phyloP scores from a whole-genome alignment of 2,329 filamentous ascomycete genomes.

The Clonostachys solani region DNA sequence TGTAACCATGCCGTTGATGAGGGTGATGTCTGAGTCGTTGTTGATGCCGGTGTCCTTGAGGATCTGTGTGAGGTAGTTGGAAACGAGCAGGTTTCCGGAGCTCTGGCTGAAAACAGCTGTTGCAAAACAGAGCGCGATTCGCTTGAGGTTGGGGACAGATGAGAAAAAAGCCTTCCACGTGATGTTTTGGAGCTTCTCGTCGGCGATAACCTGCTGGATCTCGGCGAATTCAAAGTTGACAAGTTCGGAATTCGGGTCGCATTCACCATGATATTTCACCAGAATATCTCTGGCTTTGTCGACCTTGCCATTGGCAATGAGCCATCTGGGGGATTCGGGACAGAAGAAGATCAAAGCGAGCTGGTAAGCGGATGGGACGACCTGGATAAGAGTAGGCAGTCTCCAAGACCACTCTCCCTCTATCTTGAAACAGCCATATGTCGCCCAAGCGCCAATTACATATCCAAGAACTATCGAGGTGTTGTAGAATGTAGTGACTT shows the following conservation, averaged over 20 bases:
- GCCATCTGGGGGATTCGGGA: conserved; percentile 57
- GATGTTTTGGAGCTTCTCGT: conserved; percentile 36
- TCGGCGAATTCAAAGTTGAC: conserved; percentile 43
- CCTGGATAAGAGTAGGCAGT: conserved; percentile 48
- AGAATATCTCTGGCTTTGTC: conserved; percentile 47
- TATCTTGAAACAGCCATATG: conserved; percentile 22
- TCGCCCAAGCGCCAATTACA: conserved; percentile 29
- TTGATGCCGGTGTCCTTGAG: conserved; percentile 31
- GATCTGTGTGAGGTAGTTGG: conserved; percentile 32
- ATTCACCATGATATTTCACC: conserved; percentile 46
- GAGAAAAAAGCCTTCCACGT: conserved; percentile 36
- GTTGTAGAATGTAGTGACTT: conserved; percentile 30
- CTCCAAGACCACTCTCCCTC: conserved; percentile 40
- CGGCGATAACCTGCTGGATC: conserved; percentile 39
- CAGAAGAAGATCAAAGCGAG: conserved; percentile 42
- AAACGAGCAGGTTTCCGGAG: conserved; percentile 33
- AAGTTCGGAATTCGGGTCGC: conserved; percentile 33
- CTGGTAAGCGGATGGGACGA: conserved; percentile 33
- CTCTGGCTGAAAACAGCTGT: conserved; percentile 34
- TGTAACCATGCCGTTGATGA: conserved; percentile 34
- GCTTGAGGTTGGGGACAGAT: conserved; percentile 29
- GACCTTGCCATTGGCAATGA: conserved; percentile 43
- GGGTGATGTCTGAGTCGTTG: conserved; percentile 27
- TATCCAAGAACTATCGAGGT: conserved; percentile 33
- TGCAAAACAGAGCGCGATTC: conserved; percentile 30